These are phyloP conservation scores for Berberis vulgaris DNA, from an alignment of 164 flowering plant genomes.

Conservation along the genomic window DNA sequence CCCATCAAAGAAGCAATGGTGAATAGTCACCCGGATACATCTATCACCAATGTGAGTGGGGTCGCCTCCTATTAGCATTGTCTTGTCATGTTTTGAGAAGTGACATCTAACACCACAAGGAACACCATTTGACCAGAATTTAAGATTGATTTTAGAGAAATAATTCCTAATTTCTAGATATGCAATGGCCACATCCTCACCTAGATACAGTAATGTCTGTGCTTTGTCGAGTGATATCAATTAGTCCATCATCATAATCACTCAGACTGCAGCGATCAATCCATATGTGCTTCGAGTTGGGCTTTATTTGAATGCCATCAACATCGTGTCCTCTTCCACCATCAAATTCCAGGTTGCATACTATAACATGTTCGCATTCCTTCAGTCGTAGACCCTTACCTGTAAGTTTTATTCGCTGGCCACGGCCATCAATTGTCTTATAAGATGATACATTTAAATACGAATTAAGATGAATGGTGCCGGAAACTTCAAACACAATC, in stretches of 20 bases:
- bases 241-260: conserved; percentile 77
- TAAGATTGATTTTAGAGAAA: neutral
- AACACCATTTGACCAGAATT: neutral
- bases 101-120: conserved; percentile 44
- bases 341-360: conserved; percentile 81
- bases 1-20: conserved; percentile 87
- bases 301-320: conserved; percentile 86
- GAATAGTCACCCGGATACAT: conserved; percentile 78
- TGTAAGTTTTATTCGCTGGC: conserved; percentile 62
- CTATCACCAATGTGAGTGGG: conserved; percentile 64
- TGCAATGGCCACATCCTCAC: conserved; percentile 18
- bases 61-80: conserved; percentile 84
- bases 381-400: conserved; percentile 76
- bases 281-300: conserved; percentile 84
- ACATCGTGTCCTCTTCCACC: conserved; percentile 83
- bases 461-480: conserved; percentile 57
- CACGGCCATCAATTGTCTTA: conserved; percentile 89
- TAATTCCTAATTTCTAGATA: neutral
- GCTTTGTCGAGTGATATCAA: conserved; percentile 80
- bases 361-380: conserved; percentile 74
- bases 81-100: conserved; percentile 68
- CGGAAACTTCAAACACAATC: conserved; percentile 81
- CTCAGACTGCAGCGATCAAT: conserved; percentile 80
- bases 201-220: conserved; percentile 81
- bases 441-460: conserved; percentile 62